Conservation (phyloP, 2,329 filamentous ascomycete genomes). For the Plenodomus biglobosus region DNA sequence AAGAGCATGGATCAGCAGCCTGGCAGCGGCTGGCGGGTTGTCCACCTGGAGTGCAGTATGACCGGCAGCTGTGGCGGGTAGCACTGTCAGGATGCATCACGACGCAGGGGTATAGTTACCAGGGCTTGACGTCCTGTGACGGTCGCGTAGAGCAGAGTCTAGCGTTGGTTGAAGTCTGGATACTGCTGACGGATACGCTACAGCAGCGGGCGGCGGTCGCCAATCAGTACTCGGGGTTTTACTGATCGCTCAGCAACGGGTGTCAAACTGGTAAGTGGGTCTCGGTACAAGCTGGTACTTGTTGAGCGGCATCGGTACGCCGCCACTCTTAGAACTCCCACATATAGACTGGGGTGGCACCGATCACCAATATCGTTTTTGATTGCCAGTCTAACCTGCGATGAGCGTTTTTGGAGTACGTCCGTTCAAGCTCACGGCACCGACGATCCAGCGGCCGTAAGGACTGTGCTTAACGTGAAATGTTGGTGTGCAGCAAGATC, state of each 20-base stretch:
- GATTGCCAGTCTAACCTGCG: conserved; percentile 40
- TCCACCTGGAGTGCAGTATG: conserved; percentile 32
- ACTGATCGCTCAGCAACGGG: conserved; percentile 33
- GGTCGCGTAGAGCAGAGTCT: conserved; percentile 22
- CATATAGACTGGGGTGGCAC: conserved; percentile 39
- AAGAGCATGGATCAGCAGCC: conserved; percentile 26
- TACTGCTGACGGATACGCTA: conserved; percentile 26
- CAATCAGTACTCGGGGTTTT: conserved; percentile 34
- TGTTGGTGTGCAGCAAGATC: conserved; percentile 34
- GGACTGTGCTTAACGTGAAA: conserved; percentile 43
- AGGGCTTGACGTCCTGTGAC: conserved; percentile 13
- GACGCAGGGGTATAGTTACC: conserved; percentile 11
- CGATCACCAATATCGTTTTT: conserved; percentile 44
- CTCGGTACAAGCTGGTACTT: conserved; percentile 34
- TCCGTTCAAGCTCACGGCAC: conserved; percentile 39
- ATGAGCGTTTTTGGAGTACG: conserved; percentile 34
- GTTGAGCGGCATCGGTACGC: conserved; percentile 38
- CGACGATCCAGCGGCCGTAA: conserved; percentile 39
- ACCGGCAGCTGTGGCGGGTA: conserved; percentile 34
- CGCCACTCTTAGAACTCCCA: conserved; percentile 21
- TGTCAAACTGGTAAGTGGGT: conserved; percentile 14
- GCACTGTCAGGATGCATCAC: conserved; percentile 21
- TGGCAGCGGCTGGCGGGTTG: conserved; percentile 21
- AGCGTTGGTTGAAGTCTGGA: conserved; percentile 20
- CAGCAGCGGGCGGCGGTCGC: conserved; percentile 24